A percentile compares a stretch with the other conserved stretches of the same genome.
phyloP scores from a whole-genome alignment of 23 red algal genomes.

The Agarophyton chilense region DNA sequence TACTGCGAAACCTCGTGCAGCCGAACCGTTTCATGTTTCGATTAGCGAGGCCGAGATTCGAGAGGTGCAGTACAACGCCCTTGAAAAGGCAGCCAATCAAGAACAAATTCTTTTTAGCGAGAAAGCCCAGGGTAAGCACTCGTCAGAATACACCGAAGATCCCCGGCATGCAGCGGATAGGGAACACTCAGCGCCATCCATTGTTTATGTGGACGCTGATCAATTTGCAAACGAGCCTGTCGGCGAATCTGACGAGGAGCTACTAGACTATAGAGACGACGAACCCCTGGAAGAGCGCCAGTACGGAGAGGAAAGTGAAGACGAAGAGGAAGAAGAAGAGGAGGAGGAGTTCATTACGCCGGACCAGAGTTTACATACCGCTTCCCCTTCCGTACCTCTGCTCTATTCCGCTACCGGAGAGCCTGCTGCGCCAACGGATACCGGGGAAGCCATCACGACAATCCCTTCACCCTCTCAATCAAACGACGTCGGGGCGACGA shows the following conservation, averaged over 20 bases:
- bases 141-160: background rate
- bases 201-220: background rate
- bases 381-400: background rate
- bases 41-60: slow-evolving; percentile 29
- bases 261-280: background rate
- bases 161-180: background rate
- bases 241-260: background rate
- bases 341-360: slow-evolving; percentile 57
- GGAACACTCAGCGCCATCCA: background rate
- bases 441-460: background rate
- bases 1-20: background rate
- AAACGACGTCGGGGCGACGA: background rate
- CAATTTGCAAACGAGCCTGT: slow-evolving; percentile 2
- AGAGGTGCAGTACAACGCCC: slow-evolving; percentile 15
- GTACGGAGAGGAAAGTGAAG: background rate
- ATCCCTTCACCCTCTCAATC: background rate
- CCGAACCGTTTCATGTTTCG: background rate
- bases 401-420: background rate
- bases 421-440: background rate
- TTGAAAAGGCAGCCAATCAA: slow-evolving; percentile 33
- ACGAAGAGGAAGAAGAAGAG: slow-evolving; percentile 1
- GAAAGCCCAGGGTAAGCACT: background rate
- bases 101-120: background rate
- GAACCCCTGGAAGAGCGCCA: background rate
- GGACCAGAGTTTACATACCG: slow-evolving; percentile 34